Conservation (phyloP, 495 filamentous ascomycete genomes). For the Trichoderma parareesei region DNA sequence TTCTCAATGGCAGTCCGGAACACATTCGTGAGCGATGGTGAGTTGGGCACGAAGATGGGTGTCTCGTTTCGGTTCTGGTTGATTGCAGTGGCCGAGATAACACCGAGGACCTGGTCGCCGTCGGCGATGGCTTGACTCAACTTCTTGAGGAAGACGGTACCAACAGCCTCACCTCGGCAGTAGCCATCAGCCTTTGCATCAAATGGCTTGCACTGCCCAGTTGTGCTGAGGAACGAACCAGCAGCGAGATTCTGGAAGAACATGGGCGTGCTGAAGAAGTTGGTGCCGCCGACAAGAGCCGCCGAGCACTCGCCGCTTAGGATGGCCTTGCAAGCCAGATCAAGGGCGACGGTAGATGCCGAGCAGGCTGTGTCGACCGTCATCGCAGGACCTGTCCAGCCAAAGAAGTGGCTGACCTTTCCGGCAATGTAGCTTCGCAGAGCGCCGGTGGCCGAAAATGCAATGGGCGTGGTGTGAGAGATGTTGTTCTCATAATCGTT, state of each 20-base stretch:
- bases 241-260: conserved; percentile 30
- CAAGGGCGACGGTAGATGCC: conserved; percentile 38
- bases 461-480: conserved; percentile 20
- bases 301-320: conserved; percentile 31
- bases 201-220: conserved; percentile 25
- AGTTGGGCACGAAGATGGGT: conserved; percentile 32
- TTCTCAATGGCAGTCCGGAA: conserved; percentile 14
- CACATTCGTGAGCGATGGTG: conserved; percentile 21
- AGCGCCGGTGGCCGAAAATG: conserved; percentile 22
- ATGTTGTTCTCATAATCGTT: conserved; percentile 28
- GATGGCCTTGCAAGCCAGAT: conserved; percentile 33
- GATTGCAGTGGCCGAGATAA: conserved; percentile 41
- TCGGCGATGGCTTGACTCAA: conserved; percentile 38
- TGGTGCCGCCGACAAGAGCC: conserved; percentile 35
- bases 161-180: conserved; percentile 49
- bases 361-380: conserved; percentile 52
- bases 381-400: conserved; percentile 43
- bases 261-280: conserved; percentile 18
- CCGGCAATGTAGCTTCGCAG: conserved; percentile 24
- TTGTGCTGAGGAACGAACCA: conserved; percentile 26
- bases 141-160: conserved; percentile 42
- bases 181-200: conserved; percentile 50
- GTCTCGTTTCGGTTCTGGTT: conserved; percentile 36
- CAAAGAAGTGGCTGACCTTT: conserved; percentile 38
- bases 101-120: conserved; percentile 41